Conservation (phyloP, 495 filamentous ascomycete species). For the Trichoderma asperelloides region DNA sequence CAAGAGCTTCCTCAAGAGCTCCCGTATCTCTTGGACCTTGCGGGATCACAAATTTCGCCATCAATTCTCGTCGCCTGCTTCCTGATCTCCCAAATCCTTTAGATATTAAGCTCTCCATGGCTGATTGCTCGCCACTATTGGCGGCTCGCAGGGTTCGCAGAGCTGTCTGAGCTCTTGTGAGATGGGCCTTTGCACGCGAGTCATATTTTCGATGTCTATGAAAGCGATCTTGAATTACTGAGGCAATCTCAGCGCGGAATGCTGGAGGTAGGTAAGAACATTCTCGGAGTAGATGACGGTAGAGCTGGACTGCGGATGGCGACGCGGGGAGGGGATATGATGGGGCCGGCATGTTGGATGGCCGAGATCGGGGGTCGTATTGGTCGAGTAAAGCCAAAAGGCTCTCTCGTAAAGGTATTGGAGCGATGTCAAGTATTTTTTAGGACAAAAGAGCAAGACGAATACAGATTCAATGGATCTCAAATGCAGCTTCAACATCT, state of each 20-base stretch:
- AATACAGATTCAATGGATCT: background rate
- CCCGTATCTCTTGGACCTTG: slow-evolving; percentile 14
- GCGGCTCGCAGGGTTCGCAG: slow-evolving; percentile 26
- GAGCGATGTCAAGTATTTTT: background rate
- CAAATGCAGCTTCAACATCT: background rate
- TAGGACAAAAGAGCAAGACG: background rate
- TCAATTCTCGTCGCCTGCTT: slow-evolving; percentile 53
- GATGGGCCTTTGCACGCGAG: slow-evolving; percentile 11
- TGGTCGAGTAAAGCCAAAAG: background rate
- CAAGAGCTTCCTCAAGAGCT: slow-evolving; percentile 19
- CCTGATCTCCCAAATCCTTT: slow-evolving; percentile 69
- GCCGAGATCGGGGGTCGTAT: background rate
- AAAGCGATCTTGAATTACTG: slow-evolving; percentile 53
- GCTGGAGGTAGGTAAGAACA: slow-evolving; percentile 68
- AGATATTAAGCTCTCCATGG: slow-evolving; percentile 55
- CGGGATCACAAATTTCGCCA: slow-evolving; percentile 35
- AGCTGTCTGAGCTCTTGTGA: slow-evolving; percentile 12
- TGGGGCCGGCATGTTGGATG: slow-evolving; percentile 21
- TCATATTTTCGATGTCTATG: slow-evolving; percentile 17
- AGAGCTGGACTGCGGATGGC: slow-evolving; percentile 50
- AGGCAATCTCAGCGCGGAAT: slow-evolving; percentile 51
- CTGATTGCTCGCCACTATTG: slow-evolving; percentile 46
- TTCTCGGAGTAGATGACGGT: slow-evolving; percentile 75
- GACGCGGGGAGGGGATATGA: slow-evolving; percentile 15
- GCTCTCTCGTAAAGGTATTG: background rate